Base-by-base conservation (phyloP, 129 eudicot genomes). In the Flaveria bidentis region DNA sequence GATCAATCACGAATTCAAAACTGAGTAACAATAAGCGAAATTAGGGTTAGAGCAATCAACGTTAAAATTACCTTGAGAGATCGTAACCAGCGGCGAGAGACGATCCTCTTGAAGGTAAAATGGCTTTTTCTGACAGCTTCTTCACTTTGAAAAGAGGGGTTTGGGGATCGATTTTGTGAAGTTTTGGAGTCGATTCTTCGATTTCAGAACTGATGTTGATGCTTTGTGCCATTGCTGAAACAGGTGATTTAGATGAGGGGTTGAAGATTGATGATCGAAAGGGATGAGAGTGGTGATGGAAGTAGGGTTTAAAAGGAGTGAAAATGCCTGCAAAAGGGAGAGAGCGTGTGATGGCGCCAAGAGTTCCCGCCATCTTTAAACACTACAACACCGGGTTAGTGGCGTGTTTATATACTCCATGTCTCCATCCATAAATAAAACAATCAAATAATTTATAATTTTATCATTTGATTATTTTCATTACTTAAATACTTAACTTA, bases 11-110 rank as follows among this genome's bases (percentile, higher is more conserved):
- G 9, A 64, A 73, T 58, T 10, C 2, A 14, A 46, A 69, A 11
- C 44, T 60, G 26, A 66, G 3, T 18, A 5, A 1, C 17, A 55
- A 56, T 17, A 10, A 18, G 4, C 1, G 14, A 56, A 18, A 22
- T 20, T 56, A 2, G 30, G 25, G 13, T 56, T 68, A 22, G 25
- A 16, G n/a, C 8, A 8, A 33, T 9, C 28, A 9, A 4, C 18
- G 39, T 78, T 28, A 28, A 28, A 0, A 36, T 36, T 36, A 89
- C 92, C 97, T 91, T 15, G 90, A 92, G 22, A 92, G 88, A 86
- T 92, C 96, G 72, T 89, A 92, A 57, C 93, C 96, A 1, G 91
- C 96, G 6, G 98, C 81, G 20, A 86, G 88, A 69, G 87, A 75
- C 30, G 93, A 87, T 1, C 79, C 91, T 58, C 93, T 79, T 5